These are phyloP conservation scores for Lyophyllum atratum DNA, from an alignment of 768 basidiomycete genomes.

Conservation along the genomic window DNA sequence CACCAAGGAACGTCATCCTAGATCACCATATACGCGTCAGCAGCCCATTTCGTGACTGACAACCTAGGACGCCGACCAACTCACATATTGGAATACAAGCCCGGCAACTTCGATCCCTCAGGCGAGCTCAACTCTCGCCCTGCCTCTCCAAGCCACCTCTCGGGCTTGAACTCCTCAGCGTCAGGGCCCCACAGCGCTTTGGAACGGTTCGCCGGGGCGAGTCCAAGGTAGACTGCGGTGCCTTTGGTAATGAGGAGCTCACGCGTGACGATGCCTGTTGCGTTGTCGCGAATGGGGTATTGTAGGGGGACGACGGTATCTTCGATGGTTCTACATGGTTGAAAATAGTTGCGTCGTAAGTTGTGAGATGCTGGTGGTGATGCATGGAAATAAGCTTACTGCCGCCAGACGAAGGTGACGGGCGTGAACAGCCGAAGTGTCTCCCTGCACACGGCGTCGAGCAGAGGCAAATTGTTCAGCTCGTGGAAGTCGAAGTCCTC, in stretches of 20 bases:
- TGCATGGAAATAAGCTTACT: slow-evolving; percentile 22
- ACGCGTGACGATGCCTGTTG: slow-evolving; percentile 24
- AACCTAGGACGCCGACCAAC: slow-evolving; percentile 1
- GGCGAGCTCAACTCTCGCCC: slow-evolving; percentile 23
- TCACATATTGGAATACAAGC: slow-evolving; percentile 43
- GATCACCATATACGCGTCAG: not conserved
- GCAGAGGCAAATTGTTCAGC: slow-evolving; percentile 34
- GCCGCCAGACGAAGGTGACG: slow-evolving; percentile 29
- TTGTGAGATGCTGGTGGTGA: no score
- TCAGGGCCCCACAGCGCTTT: slow-evolving; percentile 49
- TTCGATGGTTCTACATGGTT: slow-evolving; percentile 31
- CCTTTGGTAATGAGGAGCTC: slow-evolving; percentile 39
- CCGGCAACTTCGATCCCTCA: slow-evolving; percentile 38
- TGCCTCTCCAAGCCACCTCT: slow-evolving; percentile 42
- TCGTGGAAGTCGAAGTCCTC: slow-evolving; percentile 37
- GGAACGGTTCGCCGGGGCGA: slow-evolving; percentile 35
- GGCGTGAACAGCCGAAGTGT: slow-evolving; percentile 31
- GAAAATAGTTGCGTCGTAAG: no score
- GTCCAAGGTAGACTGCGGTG: slow-evolving; percentile 29
- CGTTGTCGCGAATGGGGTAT: slow-evolving; percentile 26
- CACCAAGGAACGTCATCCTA: slow-evolving; percentile 49
- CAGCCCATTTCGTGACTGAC: not conserved
- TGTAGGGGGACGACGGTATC: slow-evolving; percentile 36
- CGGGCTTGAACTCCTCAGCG: slow-evolving; percentile 48
- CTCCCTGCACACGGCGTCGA: slow-evolving; percentile 41